Evolutionary conservation across 1,139 yeast genomes (phyloP), one percentile per base, ranked within the genome.

Genomic region (Sugiyamaella paludigena): DNA sequence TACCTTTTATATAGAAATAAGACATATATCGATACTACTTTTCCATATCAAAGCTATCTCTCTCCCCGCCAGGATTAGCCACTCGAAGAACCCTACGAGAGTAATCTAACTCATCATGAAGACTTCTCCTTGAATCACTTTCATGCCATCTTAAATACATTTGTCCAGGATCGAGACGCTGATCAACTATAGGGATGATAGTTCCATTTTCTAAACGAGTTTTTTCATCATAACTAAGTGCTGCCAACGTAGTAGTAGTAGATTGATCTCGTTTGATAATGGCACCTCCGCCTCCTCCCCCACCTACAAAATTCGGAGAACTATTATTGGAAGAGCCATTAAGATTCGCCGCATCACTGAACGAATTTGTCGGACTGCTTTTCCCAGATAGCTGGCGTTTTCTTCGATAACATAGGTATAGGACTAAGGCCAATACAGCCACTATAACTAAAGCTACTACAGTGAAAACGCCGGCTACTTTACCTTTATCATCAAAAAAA

Each of bases 51-150:
- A 27, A 11, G 13, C 51, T 44, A 32, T 48, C 51, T 12, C 45
- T 32, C 10, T 40, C 49, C 11, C 48, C n/a, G 31, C 50, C 53
- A 3, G 87, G 87, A 66, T 86, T 86, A n/a, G 84, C 78, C 31
- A 86, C 83, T 48, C 84, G 75, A 50, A 87, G 70, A 11, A 82
- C 84, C 55, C 81, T 76, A 51, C 95, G 72, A 7, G 87, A 80
- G 65, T 86, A 86, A 64, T 86, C 94, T 51, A 75, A 72, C 54
- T 85, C 84, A 64, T 87, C 95, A 35, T 81, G 84, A 49, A 87
- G 69, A n/a, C 87, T 78, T 54, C 79, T 74, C 49, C 76, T 72
- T 16, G 88, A 81, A 50, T 75, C 77, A 59, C 78, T 79, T 51
- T 74, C 75, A 58, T 71, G 81, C 70, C 71, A 70, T 32, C 67